Evolutionary conservation across 2,329 filamentous ascomycete genomes (phyloP).

Genomic region (Curvularia sp.): DNA sequence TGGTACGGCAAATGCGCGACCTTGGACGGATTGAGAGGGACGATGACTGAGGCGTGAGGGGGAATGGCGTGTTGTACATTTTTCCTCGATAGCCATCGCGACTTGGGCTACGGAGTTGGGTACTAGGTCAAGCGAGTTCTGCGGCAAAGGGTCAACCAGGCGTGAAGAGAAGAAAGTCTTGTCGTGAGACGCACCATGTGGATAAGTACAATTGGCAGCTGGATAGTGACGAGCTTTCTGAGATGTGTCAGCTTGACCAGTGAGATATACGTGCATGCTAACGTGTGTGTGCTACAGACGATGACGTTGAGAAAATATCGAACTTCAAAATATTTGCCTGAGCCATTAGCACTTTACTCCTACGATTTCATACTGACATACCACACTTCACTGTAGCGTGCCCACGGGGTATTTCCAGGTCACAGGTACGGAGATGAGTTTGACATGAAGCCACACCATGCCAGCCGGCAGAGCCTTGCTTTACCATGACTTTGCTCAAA

Average conservation of each 20-base stretch:
- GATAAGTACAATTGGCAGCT: conserved; percentile 63
- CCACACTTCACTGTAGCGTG: conserved; percentile 61
- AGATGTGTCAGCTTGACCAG: conserved; percentile 24
- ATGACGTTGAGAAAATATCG: conserved; percentile 63
- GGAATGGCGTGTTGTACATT: conserved; percentile 47
- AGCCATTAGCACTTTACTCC: conserved; percentile 12
- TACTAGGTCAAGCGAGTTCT: conserved; percentile 64
- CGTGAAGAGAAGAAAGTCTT: neutral
- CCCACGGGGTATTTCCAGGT: conserved; percentile 59
- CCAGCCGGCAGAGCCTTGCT: conserved; percentile 56
- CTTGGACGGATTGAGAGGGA: conserved; percentile 54
- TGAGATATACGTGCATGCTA: conserved; percentile 14
- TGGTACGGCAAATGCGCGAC: conserved; percentile 61
- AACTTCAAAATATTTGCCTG: conserved; percentile 64
- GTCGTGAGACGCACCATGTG: conserved; percentile 56
- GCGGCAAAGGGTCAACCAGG: neutral
- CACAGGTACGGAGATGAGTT: conserved; percentile 58
- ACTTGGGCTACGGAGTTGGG: conserved; percentile 64
- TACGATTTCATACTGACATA: conserved; percentile 21
- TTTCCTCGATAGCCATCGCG: conserved; percentile 63
- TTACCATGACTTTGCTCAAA: conserved; percentile 54
- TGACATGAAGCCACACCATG: conserved; percentile 56
- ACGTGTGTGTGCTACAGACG: conserved; percentile 55
- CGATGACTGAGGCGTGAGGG: conserved; percentile 42
- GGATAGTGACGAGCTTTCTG: conserved; percentile 60